Conservation (phyloP, 1,284 basidiomycete species). For the Xanthoconium separans region DNA sequence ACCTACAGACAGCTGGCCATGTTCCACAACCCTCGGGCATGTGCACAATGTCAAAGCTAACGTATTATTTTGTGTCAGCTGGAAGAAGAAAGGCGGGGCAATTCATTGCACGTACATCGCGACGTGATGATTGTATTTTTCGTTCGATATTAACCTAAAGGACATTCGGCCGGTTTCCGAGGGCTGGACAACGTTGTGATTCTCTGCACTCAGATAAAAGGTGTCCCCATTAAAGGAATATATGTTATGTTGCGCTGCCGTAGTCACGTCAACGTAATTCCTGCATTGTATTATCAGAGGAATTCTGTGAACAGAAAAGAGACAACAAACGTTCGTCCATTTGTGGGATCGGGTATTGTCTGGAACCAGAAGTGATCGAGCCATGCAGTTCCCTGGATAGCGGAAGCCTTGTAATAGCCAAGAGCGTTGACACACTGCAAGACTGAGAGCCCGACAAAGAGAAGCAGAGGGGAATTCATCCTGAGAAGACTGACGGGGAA, state of each 20-base stretch:
- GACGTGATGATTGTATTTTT: conserved; percentile 34
- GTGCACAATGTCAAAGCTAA: conserved; percentile 38
- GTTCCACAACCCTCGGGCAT: conserved; percentile 41
- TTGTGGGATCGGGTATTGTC: conserved; percentile 38
- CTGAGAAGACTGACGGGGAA: too few species aligned
- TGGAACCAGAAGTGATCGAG: conserved; percentile 43
- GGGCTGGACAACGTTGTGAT: conserved; percentile 28
- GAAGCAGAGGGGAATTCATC: conserved; percentile 11
- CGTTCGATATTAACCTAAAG: conserved; percentile 35
- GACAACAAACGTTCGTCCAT: conserved; percentile 44
- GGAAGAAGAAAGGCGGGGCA: too few species aligned
- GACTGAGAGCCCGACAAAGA: conserved; percentile 10
- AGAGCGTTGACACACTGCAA: conserved; percentile 16
- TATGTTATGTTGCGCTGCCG: conserved; percentile 44
- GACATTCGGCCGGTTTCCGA: conserved; percentile 37
- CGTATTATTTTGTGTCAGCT: neutral
- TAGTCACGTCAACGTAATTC: conserved; percentile 49
- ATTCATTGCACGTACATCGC: conserved; percentile 31
- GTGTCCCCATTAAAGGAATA: conserved; percentile 44
- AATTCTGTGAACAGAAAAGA: neutral
- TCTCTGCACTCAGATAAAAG: conserved; percentile 42
- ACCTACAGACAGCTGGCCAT: conserved; percentile 39
- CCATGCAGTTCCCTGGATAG: conserved; percentile 42
- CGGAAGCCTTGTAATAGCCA: conserved; percentile 37
- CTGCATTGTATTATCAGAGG: conserved; percentile 26